Evolutionary conservation across 2,329 filamentous ascomycete species (phyloP), one percentile per base, ranked within the genome.

Genomic region (Paracorniculantispora psalliotae): DNA sequence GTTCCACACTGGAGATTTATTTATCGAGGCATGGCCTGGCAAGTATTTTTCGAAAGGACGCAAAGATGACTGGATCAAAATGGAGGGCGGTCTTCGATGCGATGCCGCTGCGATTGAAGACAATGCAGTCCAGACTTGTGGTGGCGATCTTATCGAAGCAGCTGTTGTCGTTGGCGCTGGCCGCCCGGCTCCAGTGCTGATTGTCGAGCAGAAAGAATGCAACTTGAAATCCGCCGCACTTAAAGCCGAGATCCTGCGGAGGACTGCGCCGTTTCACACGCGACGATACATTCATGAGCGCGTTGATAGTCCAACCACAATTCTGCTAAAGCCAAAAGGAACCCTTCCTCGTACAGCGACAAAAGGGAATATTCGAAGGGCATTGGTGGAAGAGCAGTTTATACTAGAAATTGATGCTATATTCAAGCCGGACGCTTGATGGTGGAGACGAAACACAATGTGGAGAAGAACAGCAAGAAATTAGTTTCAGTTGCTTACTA

Each of bases 11-110:
- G 64, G 67, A 5, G 67, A 66, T 8, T 53, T 68, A 21, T 68
- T 70, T 17, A 57, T 63, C 2, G 62, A 67, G 39, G 48, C 60
- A 2, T 43, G n/a, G n/a, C 63, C 66, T 4, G 65, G 66, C 0
- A 39, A 58, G 19, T 67, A 63, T n/a, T 0, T 64, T 1, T 51
- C 56, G 1, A 61, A 60, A 4, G 66, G 66, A 2, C 64, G 66
- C 1, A 63, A 60, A 1, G 66, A 67, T 10, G 61, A 65, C 19
- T 67, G 66, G 66, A 67, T 67, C 55, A 67, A 67, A 26, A 67
- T 67, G 66, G 48, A 65, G 15, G 46, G 35, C 3, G 59, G 64
- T 1, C 44, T 63, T 9, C 49, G 63, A 10, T 67, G 66, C 10
- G 63, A 67, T 17, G 66, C 66, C 0, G 9, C 44, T 0, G 63